Evolutionary conservation across 305 asterid species (phyloP).

Genomic region (Solanum hybrid): DNA sequence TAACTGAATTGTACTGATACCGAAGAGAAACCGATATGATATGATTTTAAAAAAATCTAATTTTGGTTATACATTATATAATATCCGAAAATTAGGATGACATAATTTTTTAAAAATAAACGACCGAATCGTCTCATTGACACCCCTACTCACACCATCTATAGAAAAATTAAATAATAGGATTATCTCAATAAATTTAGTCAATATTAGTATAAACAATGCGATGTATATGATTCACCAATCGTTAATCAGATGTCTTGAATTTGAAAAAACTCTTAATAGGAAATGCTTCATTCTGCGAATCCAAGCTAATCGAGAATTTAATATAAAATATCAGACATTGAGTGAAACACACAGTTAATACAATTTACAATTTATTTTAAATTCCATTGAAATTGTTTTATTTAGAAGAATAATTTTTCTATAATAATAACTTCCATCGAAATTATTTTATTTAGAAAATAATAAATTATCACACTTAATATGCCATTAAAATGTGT

Average conservation of each 20-base stretch:
- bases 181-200: not conserved
- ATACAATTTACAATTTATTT: not conserved
- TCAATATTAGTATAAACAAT: not conserved
- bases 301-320: not conserved
- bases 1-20: not conserved
- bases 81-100: not conserved
- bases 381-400: not conserved
- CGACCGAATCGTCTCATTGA: not conserved
- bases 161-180: too few species aligned
- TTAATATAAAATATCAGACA: not conserved
- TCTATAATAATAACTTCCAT: not conserved
- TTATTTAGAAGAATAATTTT: not conserved
- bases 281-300: not conserved
- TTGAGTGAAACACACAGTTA: not conserved
- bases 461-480: not conserved
- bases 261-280: not conserved
- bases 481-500: not conserved
- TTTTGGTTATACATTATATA: not conserved
- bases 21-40: not conserved
- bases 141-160: not conserved
- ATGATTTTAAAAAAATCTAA: too few species aligned
- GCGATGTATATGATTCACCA: not conserved
- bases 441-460: too few species aligned
- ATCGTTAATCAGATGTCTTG: not conserved
- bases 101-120: not conserved